phyloP scores from a whole-genome alignment of 1,284 basidiomycete genomes.

The Leccinum angustisporum region DNA sequence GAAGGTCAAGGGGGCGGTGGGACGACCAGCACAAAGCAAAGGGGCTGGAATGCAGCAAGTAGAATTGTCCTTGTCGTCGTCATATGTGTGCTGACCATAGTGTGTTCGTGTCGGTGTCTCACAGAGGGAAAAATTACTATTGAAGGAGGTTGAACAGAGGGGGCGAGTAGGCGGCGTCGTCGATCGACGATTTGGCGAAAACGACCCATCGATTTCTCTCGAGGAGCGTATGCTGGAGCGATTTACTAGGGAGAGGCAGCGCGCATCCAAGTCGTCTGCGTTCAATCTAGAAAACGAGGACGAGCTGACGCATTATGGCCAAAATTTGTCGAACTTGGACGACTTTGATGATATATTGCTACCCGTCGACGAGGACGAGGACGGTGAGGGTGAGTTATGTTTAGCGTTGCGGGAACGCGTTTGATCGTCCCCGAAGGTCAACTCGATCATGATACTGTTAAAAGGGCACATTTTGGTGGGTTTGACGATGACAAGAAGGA shows the following conservation, averaged over 20 bases:
- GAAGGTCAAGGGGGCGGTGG: conserved; percentile 81
- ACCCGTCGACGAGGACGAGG: conserved; percentile 69
- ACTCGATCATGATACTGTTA: conserved; percentile 67
- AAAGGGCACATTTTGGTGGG: conserved; percentile 80
- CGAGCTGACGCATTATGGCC: conserved; percentile 92
- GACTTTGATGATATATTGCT: conserved; percentile 85
- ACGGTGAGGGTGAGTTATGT: conserved; percentile 39
- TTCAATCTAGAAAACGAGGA: conserved; percentile 94
- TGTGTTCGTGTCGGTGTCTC: neutral
- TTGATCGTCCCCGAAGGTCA: conserved; percentile 44
- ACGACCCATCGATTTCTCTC: conserved; percentile 84
- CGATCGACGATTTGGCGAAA: conserved; percentile 96
- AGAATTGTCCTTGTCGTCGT: conserved; percentile 29
- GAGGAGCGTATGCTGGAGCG: conserved; percentile 98
- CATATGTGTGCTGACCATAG: conserved; percentile 14
- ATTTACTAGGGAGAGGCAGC: conserved; percentile 88
- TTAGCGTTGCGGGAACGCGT: conserved; percentile 26
- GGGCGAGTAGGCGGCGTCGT: conserved; percentile 85
- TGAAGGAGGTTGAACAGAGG: conserved; percentile 84
- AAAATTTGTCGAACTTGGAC: conserved; percentile 80
- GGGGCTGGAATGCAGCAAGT: conserved; percentile 91
- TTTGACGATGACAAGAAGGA: conserved; percentile 76
- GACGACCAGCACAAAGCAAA: conserved; percentile 82
- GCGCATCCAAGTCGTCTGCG: conserved; percentile 72
- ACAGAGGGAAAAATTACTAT: conserved; percentile 81